Evolutionary conservation across 192 early-diverging fungal genomes (phyloP).

Genomic region (Coemansia sp.): DNA sequence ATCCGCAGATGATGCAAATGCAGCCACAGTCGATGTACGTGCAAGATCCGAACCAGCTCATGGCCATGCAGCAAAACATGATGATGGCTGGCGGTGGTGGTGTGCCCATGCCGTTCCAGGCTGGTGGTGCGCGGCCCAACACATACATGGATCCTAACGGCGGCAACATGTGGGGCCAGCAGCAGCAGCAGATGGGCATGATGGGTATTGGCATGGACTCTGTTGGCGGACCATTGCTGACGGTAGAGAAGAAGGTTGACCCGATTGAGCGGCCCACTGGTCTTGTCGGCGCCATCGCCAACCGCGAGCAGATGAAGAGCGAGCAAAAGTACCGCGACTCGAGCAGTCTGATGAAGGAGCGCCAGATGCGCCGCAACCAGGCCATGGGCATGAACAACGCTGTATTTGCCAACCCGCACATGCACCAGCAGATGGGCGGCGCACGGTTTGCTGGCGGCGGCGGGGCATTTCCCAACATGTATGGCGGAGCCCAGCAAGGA

Average conservation of each 20-base stretch:
- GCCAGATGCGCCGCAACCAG: conserved; percentile 56
- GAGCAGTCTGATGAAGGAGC: conserved; percentile 55
- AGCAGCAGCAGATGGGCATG: conserved; percentile 31
- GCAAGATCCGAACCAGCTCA: conserved; percentile 38
- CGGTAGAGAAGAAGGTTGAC: conserved; percentile 52
- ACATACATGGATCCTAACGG: conserved; percentile 44
- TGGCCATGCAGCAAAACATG: conserved; percentile 25
- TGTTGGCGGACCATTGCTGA: conserved; percentile 49
- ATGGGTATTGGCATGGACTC: conserved; percentile 47
- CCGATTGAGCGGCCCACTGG: conserved; percentile 50
- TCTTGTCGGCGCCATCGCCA: conserved; percentile 56
- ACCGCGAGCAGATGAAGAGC: conserved; percentile 56
- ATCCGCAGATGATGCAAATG: conserved; percentile 38
- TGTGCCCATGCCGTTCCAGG: conserved; percentile 42
- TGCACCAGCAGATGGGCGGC: conserved; percentile 15
- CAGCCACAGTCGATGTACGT: conserved; percentile 40
- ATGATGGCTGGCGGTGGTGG: conserved; percentile 30
- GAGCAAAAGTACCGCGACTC: conserved; percentile 58
- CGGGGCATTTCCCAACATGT: conserved; percentile 44
- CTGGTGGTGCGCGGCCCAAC: conserved; percentile 29
- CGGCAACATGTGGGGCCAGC: conserved; percentile 44
- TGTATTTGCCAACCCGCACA: conserved; percentile 15
- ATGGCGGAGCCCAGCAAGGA: conserved; percentile 29
- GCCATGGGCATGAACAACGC: conserved; percentile 39
- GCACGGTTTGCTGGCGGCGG: conserved; percentile 26